These are phyloP conservation scores for Microdochium paspali DNA, from an alignment of 2,329 filamentous ascomycete genomes.

Conservation along the genomic window DNA sequence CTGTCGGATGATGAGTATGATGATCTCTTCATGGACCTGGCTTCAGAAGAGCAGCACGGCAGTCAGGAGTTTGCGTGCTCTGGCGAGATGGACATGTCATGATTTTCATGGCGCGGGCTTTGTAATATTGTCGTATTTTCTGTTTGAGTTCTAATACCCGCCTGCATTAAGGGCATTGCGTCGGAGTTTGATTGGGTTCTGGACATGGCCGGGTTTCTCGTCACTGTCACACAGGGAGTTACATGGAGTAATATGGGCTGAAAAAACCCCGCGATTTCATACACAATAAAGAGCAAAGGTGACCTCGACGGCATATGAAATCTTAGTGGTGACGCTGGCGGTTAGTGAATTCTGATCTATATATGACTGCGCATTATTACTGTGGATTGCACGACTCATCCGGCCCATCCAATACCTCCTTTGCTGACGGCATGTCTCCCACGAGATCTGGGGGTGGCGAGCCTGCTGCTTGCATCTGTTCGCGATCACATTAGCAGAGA, in stretches of 20 bases:
- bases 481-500: conserved; percentile 8
- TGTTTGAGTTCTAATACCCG: conserved; percentile 2
- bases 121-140: neutral
- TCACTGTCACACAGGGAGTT: too few species aligned
- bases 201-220: neutral
- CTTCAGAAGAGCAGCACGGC: conserved; percentile 30
- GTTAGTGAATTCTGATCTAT: conserved; percentile 8
- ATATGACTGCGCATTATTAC: conserved; percentile 27
- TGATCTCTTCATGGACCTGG: conserved; percentile 55
- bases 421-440: conserved; percentile 77
- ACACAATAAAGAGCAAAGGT: too few species aligned
- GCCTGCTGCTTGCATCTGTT: conserved; percentile 91
- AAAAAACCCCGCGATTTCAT: too few species aligned
- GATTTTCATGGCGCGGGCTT: conserved; percentile 3
- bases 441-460: conserved; percentile 86
- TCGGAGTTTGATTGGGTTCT: neutral
- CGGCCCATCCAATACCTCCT: conserved; percentile 55
- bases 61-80: conserved; percentile 16
- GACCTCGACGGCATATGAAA: too few species aligned
- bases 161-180: neutral
- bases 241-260: too few species aligned
- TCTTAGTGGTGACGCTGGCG: too few species aligned
- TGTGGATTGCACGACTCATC: conserved; percentile 56
- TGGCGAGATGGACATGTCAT: conserved; percentile 39
- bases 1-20: conserved; percentile 48